Evolutionary conservation across 2,329 filamentous ascomycete genomes (phyloP).

Genomic region (Epichloe brachyelytri): DNA sequence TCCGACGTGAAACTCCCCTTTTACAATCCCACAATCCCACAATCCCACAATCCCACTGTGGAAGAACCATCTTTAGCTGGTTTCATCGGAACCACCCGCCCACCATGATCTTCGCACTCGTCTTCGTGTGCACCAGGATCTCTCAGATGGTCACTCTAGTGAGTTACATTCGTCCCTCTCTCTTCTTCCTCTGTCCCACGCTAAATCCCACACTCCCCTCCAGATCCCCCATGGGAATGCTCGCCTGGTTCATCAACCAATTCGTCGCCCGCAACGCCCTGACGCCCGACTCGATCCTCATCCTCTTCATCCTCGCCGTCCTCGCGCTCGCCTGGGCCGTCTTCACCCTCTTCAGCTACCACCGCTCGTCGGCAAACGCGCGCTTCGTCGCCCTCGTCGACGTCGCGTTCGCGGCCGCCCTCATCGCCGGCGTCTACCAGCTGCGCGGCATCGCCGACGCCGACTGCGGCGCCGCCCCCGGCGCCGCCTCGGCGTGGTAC

Average conservation of each 20-base stretch:
- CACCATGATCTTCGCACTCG: constrained; percentile 48
- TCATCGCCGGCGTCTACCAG: constrained; percentile 49
- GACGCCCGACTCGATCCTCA: constrained; percentile 49
- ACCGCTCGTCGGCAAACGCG: constrained; percentile 48
- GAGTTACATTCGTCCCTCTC: constrained; percentile 12
- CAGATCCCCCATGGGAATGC: constrained; percentile 56
- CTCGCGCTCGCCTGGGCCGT: constrained; percentile 51
- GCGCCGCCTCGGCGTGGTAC: constrained; percentile 34
- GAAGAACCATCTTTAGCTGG: too few species aligned
- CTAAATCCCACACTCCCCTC: neutral
- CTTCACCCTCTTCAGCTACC: constrained; percentile 54
- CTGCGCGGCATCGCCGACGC: constrained; percentile 45
- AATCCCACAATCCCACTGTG: too few species aligned
- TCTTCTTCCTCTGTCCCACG: too few species aligned
- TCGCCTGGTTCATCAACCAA: constrained; percentile 51
- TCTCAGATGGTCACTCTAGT: constrained; percentile 51
- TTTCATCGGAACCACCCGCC: constrained; percentile 1
- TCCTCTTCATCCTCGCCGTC: constrained; percentile 55
- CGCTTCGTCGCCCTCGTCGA: constrained; percentile 48
- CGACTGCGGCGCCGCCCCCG: constrained; percentile 52
- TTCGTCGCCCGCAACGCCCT: constrained; percentile 43
- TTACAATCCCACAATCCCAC: too few species aligned
- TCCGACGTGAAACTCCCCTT: too few species aligned
- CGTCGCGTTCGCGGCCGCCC: constrained; percentile 47
- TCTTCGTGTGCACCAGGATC: constrained; percentile 51